Percentiles rank a stretch among this genome's conserved stretches.
phyloP scores from a whole-genome alignment of 768 basidiomycete genomes.

The Leucosporidium creatinivorum region DNA sequence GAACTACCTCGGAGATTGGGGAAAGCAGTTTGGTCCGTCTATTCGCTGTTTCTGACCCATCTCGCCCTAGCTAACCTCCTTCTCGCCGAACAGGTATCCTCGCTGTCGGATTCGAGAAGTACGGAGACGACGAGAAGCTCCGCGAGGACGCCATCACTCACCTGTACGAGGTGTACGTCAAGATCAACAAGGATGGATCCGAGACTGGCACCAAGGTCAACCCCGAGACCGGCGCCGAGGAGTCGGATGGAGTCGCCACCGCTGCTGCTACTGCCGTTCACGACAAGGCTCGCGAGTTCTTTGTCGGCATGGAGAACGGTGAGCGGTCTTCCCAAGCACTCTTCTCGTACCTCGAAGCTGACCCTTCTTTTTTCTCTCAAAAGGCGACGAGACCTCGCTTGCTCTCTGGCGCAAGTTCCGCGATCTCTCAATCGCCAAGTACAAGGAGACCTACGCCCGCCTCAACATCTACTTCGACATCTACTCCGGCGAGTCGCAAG shows the following conservation, averaged over 20 bases:
- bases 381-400: constrained; percentile 70
- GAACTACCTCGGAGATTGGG: constrained; percentile 98
- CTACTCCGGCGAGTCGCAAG: constrained; percentile 70
- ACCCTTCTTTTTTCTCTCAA: neutral
- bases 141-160: constrained; percentile 88
- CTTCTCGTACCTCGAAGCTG: neutral
- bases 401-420: constrained; percentile 90
- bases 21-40: constrained; percentile 67
- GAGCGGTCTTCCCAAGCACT: neutral
- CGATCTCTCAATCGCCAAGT: constrained; percentile 79
- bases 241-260: constrained; percentile 7
- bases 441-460: constrained; percentile 75
- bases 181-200: constrained; percentile 67
- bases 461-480: constrained; percentile 86
- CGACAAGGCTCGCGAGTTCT: constrained; percentile 65
- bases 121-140: constrained; percentile 73
- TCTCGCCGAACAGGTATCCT: constrained; percentile 60
- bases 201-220: neutral
- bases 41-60: neutral
- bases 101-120: constrained; percentile 82
- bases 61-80: neutral
- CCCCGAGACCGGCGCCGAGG: constrained; percentile 12
- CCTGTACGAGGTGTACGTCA: constrained; percentile 87
- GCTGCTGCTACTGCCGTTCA: constrained; percentile 21
- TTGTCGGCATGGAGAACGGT: constrained; percentile 68